phyloP scores from a whole-genome alignment of 768 basidiomycete species.

The Boletus sensibilis region DNA sequence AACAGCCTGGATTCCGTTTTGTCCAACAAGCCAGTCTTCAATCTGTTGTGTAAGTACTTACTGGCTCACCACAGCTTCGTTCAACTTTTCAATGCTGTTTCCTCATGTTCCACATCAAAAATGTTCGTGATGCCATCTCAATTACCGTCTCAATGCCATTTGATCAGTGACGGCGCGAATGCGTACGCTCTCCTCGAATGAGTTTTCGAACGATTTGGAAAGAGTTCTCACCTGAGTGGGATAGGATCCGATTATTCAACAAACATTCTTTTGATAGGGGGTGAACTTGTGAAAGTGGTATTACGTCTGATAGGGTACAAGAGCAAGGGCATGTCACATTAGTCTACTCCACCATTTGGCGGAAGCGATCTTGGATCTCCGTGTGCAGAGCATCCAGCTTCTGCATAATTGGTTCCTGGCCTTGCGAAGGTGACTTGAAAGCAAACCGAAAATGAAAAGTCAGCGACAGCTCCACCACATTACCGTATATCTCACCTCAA shows the following conservation, averaged over 20 bases:
- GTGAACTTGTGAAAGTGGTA: conserved; percentile 10
- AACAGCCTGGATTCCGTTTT: too few relatives aligned
- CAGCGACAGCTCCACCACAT: conserved; percentile 1
- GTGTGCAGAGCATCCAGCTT: conserved; percentile 77
- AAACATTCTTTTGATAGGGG: not conserved
- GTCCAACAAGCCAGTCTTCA: too few relatives aligned
- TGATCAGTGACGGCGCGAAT: not conserved
- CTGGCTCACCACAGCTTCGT: not conserved
- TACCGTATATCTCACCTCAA: conserved; percentile 62
- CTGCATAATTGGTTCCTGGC: conserved; percentile 76
- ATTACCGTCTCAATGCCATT: not conserved
- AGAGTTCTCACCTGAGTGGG: not conserved
- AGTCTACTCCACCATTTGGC: conserved; percentile 73
- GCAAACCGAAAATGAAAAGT: conserved; percentile 10
- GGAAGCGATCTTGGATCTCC: conserved; percentile 93
- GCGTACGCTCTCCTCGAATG: not conserved
- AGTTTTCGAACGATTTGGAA: not conserved
- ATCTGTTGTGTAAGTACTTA: too few relatives aligned
- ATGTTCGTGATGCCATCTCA: too few relatives aligned
- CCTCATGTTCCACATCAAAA: not conserved
- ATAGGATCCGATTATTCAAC: not conserved
- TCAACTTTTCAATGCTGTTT: not conserved
- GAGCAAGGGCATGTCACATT: not conserved
- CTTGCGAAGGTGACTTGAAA: conserved; percentile 83
- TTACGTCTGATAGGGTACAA: conserved; percentile 27